phyloP scores from a whole-genome alignment of 1,139 yeast species.

The Geotrichum siamense region DNA sequence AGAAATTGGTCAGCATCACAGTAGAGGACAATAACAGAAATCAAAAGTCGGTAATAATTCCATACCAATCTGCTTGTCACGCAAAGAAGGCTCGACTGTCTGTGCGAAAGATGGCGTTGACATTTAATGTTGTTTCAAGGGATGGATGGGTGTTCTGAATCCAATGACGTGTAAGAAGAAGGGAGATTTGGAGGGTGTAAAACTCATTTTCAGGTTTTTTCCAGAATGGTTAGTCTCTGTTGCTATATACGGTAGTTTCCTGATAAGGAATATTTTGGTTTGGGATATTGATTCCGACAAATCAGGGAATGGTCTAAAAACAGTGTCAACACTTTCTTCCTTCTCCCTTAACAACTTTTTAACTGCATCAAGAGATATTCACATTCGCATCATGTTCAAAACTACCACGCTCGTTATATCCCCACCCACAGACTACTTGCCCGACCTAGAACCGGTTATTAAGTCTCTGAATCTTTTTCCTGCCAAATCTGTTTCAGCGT shows the following conservation, averaged over 20 bases:
- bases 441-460: not conserved
- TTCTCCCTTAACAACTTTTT: too few species aligned
- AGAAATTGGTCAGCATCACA: conserved; percentile 15
- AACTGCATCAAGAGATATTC: too few species aligned
- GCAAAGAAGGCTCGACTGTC: conserved; percentile 28
- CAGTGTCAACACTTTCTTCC: too few species aligned
- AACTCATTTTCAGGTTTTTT: too few species aligned
- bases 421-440: not conserved
- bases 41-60: conserved; percentile 8
- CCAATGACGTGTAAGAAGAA: conserved; percentile 7
- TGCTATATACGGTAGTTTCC: too few species aligned
- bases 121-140: conserved; percentile 4
- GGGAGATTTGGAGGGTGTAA: too few species aligned
- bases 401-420: not conserved
- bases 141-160: too few species aligned
- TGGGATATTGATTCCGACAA: too few species aligned
- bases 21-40: not conserved
- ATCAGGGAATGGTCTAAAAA: too few species aligned
- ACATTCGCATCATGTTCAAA: not conserved
- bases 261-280: too few species aligned
- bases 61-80: conserved; percentile 40
- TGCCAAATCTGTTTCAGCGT: not conserved
- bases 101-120: conserved; percentile 5
- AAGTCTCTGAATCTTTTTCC: not conserved
- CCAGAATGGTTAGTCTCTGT: too few species aligned